Base-by-base conservation (phyloP, 2,329 filamentous ascomycete species). In the Amauroascus niger region DNA sequence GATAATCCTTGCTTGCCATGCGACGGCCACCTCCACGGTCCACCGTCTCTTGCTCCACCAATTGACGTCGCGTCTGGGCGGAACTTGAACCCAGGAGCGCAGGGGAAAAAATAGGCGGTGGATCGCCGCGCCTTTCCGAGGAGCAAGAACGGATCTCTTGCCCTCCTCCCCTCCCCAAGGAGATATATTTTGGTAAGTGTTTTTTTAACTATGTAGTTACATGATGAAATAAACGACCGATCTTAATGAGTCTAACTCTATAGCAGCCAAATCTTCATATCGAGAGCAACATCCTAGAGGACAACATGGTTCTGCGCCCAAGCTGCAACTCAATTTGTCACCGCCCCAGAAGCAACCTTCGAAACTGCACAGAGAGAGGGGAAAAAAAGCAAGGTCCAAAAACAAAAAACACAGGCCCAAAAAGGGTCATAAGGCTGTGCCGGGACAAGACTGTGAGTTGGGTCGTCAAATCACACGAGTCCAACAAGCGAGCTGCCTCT, bases 1-100 rank as follows among this genome's bases (percentile, higher is more conserved):
- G 24, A n/a, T 41, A 43, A 53, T 49, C 51, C 51, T 53, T 53
- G 51, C 26, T 30, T 48, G 51, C 51, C 51, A 53, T 53, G 51
- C 51, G 51, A 49, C 51, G 24, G 33, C 51, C 9, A 41, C 43
- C 51, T 53, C 41, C 41, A 53, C 33, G n/a, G n/a, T n/a, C n/a
- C 24, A 30, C 32, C 30, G n/a, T n/a, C n/a, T n/a, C 8, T 8
- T 32, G 20, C 43, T 46, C 43, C 28, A 46, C n/a, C 26, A 45
- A 28, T 45, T 20, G 14, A 16, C 41, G 11, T 45, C 4, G 2
- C 41, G 8, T 26, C 18, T 11, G 22, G 41, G 41, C 6, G 35
- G 35, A 18, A 18, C 9, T 13, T 37, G 35, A 6, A 39, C 6
- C 16, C 22, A 44, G 7, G 13, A 16, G 18, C 13, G 40, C 41